Base-by-base conservation (phyloP, 2,329 filamentous ascomycete species). In the Colletotrichum destructivum region DNA sequence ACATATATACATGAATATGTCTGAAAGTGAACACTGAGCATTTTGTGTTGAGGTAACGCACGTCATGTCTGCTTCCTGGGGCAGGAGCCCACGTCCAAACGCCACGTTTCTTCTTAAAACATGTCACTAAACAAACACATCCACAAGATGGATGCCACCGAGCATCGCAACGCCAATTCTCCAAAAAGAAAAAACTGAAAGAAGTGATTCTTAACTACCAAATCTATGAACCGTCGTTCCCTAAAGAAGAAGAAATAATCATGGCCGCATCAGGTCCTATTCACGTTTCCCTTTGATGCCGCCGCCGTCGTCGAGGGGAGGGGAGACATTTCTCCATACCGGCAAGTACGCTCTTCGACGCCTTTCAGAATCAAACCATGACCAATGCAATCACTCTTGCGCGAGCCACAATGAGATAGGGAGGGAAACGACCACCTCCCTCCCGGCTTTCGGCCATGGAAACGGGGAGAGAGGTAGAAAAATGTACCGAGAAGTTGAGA, bases 261-360 rank as follows among this genome's bases (percentile, higher is more conserved):
- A 69, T 63, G 46, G 12, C 44, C 23, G 15, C 11, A 38, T 55
- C 46, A 21, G 31, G 11, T 63, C 38, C 38, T 54, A 54, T 63
- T 44, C 52, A 57, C 57, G 67, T 38, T 62, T 47, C 42, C 46
- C 54, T n/a, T 46, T 31, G 31, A 62, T 54, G 54, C 60, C 46
- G 42, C 59, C 69, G 59, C 38, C 49, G 35, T 44, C 40, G 16
- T n/a, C n/a, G n/a, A 16, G 6, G n/a, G 12, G 49, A 15, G 16
- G 44, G 46, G 26, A 69, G 60, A 59, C 69, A 71, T 69, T 69
- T 69, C 63, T 69, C 46, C 23, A 56, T 8, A 63, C 59, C 69
- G 69, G 69, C 59, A 69, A 69, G 65, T 69, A 69, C 69, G 69
- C 69, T 71, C 69, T 71, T 54, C 65, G 69, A 71, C 65, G 65